Evolutionary conservation across 208 protist genomes (phyloP).

Genomic region (Wallacemonas sp.): DNA sequence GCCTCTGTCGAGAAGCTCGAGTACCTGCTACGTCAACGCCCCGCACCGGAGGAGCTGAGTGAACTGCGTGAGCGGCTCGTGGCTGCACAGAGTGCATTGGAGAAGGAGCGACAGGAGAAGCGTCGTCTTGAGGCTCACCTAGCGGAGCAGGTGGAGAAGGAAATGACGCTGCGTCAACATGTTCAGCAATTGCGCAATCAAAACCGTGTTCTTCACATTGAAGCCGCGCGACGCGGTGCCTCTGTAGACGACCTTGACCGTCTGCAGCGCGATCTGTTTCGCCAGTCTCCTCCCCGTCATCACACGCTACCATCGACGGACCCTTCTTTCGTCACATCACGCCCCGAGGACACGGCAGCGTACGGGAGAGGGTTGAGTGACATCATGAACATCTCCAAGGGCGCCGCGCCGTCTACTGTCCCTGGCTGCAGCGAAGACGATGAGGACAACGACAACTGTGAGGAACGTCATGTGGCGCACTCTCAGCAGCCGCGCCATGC

Average conservation of each 20-base stretch:
- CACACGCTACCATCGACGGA: too few relatives aligned
- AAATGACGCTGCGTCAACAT: slow-evolving; percentile 22
- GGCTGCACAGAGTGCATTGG: slow-evolving; percentile 7
- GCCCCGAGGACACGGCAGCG: too few relatives aligned
- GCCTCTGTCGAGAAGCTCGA: slow-evolving; percentile 14
- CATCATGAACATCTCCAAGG: not conserved
- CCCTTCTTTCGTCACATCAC: too few relatives aligned
- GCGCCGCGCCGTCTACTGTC: slow-evolving; percentile 1
- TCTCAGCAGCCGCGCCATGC: not conserved
- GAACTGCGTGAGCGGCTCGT: slow-evolving; percentile 14
- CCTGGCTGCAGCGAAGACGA: slow-evolving; percentile 8
- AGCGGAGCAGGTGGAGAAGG: slow-evolving; percentile 18
- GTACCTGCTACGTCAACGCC: slow-evolving; percentile 5
- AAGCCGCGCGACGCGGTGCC: slow-evolving; percentile 13
- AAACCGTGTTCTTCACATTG: slow-evolving; percentile 36
- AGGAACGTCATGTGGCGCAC: too few relatives aligned
- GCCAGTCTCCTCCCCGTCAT: slow-evolving; percentile 7
- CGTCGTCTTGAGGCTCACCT: slow-evolving; percentile 21
- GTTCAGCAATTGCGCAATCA: slow-evolving; percentile 28
- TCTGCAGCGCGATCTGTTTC: slow-evolving; percentile 1
- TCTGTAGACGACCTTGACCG: not conserved
- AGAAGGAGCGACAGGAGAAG: slow-evolving; percentile 25
- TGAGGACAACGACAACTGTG: not conserved
- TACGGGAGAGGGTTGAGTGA: too few relatives aligned
- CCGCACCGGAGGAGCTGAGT: slow-evolving; percentile 15